A percentile compares a stretch with the other conserved stretches of the same genome.
Evolutionary conservation across 345 rosid genomes (phyloP).

Genomic region (Brassica cretica): DNA sequence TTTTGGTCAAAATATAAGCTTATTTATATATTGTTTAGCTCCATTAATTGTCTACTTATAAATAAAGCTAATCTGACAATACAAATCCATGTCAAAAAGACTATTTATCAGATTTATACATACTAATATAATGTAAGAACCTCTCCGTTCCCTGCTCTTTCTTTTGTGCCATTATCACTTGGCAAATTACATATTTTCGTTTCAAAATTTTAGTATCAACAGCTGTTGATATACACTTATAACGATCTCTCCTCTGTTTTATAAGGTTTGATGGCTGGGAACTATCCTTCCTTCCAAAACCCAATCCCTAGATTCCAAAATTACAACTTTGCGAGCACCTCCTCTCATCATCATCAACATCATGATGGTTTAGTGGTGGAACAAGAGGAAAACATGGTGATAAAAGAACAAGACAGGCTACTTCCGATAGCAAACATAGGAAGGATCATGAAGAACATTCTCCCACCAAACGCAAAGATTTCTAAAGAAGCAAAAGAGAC

Average conservation of each 20-base stretch:
- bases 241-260: neutral
- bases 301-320: slow-evolving; percentile 27
- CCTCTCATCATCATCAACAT: slow-evolving; percentile 33
- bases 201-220: neutral
- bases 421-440: slow-evolving; percentile 78
- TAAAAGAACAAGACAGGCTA: slow-evolving; percentile 66
- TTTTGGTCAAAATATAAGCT: neutral
- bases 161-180: neutral
- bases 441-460: slow-evolving; percentile 72
- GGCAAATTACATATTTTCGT: neutral
- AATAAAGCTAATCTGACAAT: slow-evolving; percentile 11
- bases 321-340: slow-evolving; percentile 31
- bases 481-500: slow-evolving; percentile 78
- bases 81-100: slow-evolving; percentile 20
- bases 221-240: neutral
- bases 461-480: slow-evolving; percentile 68
- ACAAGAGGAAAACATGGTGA: slow-evolving; percentile 41
- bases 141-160: neutral
- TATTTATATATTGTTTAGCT: neutral
- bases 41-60: slow-evolving; percentile 29
- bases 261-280: slow-evolving; percentile 18
- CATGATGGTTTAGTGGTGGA: slow-evolving; percentile 29
- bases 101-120: slow-evolving; percentile 13
- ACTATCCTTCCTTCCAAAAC: slow-evolving; percentile 29
- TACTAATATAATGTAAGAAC: slow-evolving; percentile 6